Conservation (phyloP, 2,329 filamentous ascomycete species). For the Diaporthe citriasiana region DNA sequence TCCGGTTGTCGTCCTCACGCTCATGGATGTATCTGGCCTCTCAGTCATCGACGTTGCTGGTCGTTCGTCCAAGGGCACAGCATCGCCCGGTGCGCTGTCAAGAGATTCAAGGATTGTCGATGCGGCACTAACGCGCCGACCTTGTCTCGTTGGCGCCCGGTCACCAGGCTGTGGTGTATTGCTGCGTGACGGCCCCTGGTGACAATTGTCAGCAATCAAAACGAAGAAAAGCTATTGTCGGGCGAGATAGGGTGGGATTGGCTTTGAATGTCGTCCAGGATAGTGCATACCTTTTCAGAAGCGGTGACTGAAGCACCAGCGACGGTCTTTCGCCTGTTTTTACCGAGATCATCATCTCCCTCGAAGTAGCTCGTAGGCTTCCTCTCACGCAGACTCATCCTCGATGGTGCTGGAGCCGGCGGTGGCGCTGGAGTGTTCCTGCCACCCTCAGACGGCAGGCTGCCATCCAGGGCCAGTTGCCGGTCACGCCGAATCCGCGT, state of each 20-base stretch:
- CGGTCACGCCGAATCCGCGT: slow-evolving; percentile 75
- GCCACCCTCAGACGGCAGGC: slow-evolving; percentile 47
- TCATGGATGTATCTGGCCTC: slow-evolving; percentile 59
- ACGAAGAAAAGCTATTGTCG: background rate
- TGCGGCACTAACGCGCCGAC: slow-evolving; percentile 65
- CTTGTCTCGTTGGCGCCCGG: slow-evolving; percentile 51
- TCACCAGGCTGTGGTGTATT: slow-evolving; percentile 49
- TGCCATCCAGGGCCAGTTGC: slow-evolving; percentile 64
- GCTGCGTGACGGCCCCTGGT: slow-evolving; percentile 53
- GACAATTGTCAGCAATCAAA: slow-evolving; percentile 41
- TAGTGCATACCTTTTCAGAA: slow-evolving; percentile 56
- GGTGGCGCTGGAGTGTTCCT: slow-evolving; percentile 47
- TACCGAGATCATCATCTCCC: slow-evolving; percentile 61
- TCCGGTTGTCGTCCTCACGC: slow-evolving; percentile 54
- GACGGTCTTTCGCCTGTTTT: slow-evolving; percentile 73
- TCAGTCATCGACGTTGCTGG: slow-evolving; percentile 59
- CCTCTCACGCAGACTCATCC: slow-evolving; percentile 81
- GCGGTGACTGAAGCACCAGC: slow-evolving; percentile 64
- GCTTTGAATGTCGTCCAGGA: background rate
- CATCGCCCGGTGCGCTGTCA: slow-evolving; percentile 43
- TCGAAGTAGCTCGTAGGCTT: slow-evolving; percentile 71
- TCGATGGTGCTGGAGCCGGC: slow-evolving; percentile 61
- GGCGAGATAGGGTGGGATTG: background rate
- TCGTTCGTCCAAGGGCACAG: slow-evolving; percentile 45
- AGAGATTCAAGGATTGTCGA: slow-evolving; percentile 55